These are phyloP conservation scores for Isoetes taiwanensis DNA, from an alignment of 75 land plant genomes.

Conservation along the genomic window DNA sequence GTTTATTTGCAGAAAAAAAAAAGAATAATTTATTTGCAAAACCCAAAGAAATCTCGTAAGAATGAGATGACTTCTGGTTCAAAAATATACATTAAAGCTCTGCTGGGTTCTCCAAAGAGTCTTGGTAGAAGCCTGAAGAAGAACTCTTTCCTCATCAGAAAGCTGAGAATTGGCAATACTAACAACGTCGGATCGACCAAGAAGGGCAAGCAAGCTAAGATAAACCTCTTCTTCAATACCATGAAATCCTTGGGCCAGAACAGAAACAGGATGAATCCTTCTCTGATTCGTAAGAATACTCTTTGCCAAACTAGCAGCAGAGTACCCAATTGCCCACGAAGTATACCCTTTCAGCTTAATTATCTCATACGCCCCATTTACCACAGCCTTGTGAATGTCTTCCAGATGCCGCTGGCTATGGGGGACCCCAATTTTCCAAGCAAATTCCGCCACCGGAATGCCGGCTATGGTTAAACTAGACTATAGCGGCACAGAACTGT, in stretches of 20 bases:
- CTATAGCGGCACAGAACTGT: background rate
- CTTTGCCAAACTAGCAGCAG: slow-evolving; percentile 53
- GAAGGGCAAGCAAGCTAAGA: slow-evolving; percentile 62
- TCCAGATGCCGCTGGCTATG: no score
- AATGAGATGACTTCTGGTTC: no score
- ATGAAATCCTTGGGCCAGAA: slow-evolving; percentile 56
- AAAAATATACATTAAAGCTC: no score
- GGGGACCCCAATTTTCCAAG: no score
- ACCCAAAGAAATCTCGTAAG: no score
- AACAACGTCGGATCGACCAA: slow-evolving; percentile 51
- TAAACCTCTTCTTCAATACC: slow-evolving; percentile 60
- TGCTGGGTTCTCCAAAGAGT: slow-evolving; percentile 44
- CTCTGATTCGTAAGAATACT: slow-evolving; percentile 50
- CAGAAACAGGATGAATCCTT: slow-evolving; percentile 71
- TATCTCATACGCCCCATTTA: slow-evolving; percentile 67
- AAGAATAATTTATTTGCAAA: no score
- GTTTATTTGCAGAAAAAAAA: no score
- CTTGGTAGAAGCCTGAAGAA: slow-evolving; percentile 37
- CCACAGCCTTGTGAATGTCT: slow-evolving; percentile 35
- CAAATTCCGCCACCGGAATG: no score
- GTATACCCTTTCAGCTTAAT: slow-evolving; percentile 77
- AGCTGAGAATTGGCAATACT: slow-evolving; percentile 44
- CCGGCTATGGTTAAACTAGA: no score
- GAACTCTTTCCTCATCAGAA: slow-evolving; percentile 36
- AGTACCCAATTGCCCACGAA: slow-evolving; percentile 86